Base-by-base conservation (phyloP, 2,329 filamentous ascomycete genomes). In the Fusarium dimerum region DNA sequence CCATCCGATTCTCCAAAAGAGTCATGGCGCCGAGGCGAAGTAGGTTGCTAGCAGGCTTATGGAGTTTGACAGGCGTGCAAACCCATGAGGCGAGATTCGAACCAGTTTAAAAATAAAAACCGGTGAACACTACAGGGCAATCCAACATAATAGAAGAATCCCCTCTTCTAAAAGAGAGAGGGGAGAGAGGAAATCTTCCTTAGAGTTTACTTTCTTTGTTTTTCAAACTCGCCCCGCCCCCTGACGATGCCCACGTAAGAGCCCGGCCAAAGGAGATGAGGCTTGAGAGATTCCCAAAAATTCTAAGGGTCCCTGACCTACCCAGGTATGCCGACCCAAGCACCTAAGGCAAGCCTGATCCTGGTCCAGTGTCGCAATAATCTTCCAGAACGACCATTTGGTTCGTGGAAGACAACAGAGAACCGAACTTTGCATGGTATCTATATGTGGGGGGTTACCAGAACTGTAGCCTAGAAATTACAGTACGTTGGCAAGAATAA, bases 271-370 rank as follows among this genome's bases (percentile, higher is more conserved):
- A 48, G 48, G 29, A 42, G 51, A 52, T 49, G 58, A 50, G 50
- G 58, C 42, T 47, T 47, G 47, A 59, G 47, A 49, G 45, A 8
- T 58, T 52, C 54, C 55, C 47, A 55, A 51, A 42, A 39, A 46
- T 52, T 55, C 57, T 55, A 57, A 57, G 57, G 55, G 50, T 47
- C 52, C 58, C 58, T 61, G 58, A 52, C 20, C 20, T 26, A 52
- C 58, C 58, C 58, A 56, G 52, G n/a, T 6, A 51, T 48, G 45
- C 26, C 42, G 52, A 50, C 45, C 56, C 59, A 61, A 53, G 50
- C 48, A 58, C 58, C 57, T 51, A 57, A 60, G 62, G 62, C 64
- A 50, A 36, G 57, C 59, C 57, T 64, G 48, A 61, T 51, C 63
- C 62, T 45, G 51, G 62, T 40, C 56, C 42, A 30, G 29, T 44